A percentile compares a stretch with the other conserved stretches of the same genome.
Conservation (phyloP, 495 filamentous ascomycete species). For the Ramalina intermedia region DNA sequence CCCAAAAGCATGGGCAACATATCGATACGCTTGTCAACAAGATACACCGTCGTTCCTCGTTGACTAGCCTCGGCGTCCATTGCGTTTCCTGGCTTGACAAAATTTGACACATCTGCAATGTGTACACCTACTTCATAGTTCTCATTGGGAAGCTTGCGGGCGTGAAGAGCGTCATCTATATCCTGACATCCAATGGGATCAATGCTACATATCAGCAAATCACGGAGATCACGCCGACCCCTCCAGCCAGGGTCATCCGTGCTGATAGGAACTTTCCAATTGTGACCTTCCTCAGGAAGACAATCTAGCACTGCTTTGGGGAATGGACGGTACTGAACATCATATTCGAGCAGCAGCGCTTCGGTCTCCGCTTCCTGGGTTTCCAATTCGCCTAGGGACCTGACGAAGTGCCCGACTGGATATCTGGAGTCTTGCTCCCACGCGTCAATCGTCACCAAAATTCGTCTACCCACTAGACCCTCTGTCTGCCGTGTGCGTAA, state of each 20-base stretch:
- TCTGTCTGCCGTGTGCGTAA: slow-evolving; percentile 79
- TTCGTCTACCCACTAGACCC: slow-evolving; percentile 76
- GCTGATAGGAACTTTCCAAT: slow-evolving; percentile 75
- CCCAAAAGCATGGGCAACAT: slow-evolving; percentile 95
- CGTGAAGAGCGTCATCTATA: slow-evolving; percentile 95
- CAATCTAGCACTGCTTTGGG: slow-evolving; percentile 91
- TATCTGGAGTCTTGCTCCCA: slow-evolving; percentile 91
- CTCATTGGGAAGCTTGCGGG: slow-evolving; percentile 69
- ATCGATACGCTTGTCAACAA: slow-evolving; percentile 98
- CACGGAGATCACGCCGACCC: slow-evolving; percentile 66
- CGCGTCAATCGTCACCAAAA: slow-evolving; percentile 88
- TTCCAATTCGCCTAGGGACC: slow-evolving; percentile 84
- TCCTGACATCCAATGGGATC: slow-evolving; percentile 93
- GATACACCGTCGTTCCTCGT: slow-evolving; percentile 89
- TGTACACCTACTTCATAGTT: slow-evolving; percentile 98
- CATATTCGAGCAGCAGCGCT: slow-evolving; percentile 83
- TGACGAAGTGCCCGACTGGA: slow-evolving; percentile 84
- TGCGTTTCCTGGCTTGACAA: slow-evolving; percentile 90
- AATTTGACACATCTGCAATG: slow-evolving; percentile 96
- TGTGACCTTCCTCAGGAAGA: slow-evolving; percentile 78
- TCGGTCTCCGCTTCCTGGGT: slow-evolving; percentile 94
- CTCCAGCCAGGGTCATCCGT: slow-evolving; percentile 72
- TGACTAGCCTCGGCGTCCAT: slow-evolving; percentile 93
- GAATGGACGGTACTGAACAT: slow-evolving; percentile 95
- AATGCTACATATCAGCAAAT: slow-evolving; percentile 88